Conservation (phyloP, 2,329 filamentous ascomycete species). For the Calonectria fujianensis region DNA sequence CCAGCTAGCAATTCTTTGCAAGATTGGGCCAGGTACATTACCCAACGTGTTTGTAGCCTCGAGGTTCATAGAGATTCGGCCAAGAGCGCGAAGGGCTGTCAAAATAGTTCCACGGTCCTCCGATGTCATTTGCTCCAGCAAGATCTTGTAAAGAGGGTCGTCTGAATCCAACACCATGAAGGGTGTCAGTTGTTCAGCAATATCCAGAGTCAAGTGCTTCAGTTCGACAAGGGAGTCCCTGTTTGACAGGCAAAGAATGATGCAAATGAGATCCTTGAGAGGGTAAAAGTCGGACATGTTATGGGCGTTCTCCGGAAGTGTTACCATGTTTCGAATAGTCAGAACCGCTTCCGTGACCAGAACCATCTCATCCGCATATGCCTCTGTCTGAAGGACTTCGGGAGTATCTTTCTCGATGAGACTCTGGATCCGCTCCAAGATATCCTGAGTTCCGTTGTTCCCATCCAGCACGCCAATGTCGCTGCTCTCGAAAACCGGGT, state of each 20-base stretch:
- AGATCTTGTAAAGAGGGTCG: constrained; percentile 86
- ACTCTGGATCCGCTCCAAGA: constrained; percentile 80
- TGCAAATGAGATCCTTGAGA: constrained; percentile 87
- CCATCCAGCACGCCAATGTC: constrained; percentile 67
- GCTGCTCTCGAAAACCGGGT: constrained; percentile 70
- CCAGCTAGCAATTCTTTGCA: constrained; percentile 83
- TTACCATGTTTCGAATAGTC: constrained; percentile 96
- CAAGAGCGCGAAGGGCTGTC: constrained; percentile 86
- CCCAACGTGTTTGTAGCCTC: constrained; percentile 86
- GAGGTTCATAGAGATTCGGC: constrained; percentile 90
- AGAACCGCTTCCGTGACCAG: constrained; percentile 90
- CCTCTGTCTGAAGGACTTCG: constrained; percentile 82
- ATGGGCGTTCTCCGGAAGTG: constrained; percentile 89
- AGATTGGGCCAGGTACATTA: constrained; percentile 77
- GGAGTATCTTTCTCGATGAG: constrained; percentile 76
- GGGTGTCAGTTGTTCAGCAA: constrained; percentile 91
- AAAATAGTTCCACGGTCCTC: constrained; percentile 89
- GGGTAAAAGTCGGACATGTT: constrained; percentile 86
- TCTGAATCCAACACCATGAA: constrained; percentile 83
- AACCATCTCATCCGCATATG: constrained; percentile 82
- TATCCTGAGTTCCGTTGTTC: constrained; percentile 70
- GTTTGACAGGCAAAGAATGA: constrained; percentile 85
- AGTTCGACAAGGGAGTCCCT: constrained; percentile 85
- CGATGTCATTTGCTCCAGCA: constrained; percentile 79
- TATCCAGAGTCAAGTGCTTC: constrained; percentile 93